phyloP scores from a whole-genome alignment of 1,139 yeast genomes.

The Pichia norvegensis region DNA sequence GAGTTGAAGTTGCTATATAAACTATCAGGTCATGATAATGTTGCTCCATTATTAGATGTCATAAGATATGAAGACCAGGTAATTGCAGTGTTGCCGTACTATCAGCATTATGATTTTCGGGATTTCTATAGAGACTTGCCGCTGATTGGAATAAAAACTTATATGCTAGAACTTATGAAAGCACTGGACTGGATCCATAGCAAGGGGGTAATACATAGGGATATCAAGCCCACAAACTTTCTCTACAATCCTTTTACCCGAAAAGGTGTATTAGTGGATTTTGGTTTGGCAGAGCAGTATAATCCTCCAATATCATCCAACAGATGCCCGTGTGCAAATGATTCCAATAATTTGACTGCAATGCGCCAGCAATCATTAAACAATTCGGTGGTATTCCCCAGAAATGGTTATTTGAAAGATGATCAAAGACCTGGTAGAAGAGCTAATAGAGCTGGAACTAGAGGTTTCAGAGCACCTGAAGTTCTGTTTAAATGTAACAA shows the following conservation, averaged over 20 bases:
- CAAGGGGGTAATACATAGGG: slow-evolving; percentile 76
- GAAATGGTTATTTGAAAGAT: slow-evolving; percentile 70
- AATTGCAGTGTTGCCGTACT: slow-evolving; percentile 84
- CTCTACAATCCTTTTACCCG: slow-evolving; percentile 69
- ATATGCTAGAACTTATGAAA: slow-evolving; percentile 69
- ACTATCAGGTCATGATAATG: slow-evolving; percentile 60
- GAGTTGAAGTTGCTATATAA: slow-evolving; percentile 72
- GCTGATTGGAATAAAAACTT: slow-evolving; percentile 67
- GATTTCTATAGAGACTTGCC: slow-evolving; percentile 78
- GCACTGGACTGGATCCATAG: slow-evolving; percentile 72
- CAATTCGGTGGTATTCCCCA: slow-evolving; percentile 20
- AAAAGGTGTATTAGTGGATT: slow-evolving; percentile 82
- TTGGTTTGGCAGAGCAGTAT: slow-evolving; percentile 71
- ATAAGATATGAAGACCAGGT: slow-evolving; percentile 85
- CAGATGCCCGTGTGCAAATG: slow-evolving; percentile 26
- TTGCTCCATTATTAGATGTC: slow-evolving; percentile 87
- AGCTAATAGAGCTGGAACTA: slow-evolving; percentile 96
- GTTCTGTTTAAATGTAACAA: slow-evolving; percentile 81
- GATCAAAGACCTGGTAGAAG: slow-evolving; percentile 83
- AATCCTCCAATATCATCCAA: slow-evolving; percentile 15
- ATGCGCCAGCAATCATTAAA: slow-evolving; percentile 4
- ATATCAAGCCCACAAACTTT: slow-evolving; percentile 85
- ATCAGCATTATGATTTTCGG: slow-evolving; percentile 85
- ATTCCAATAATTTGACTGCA: slow-evolving; percentile 22
- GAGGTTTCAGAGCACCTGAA: slow-evolving; percentile 95